Evolutionary conservation across 345 rosid species (phyloP).

Genomic region (Anastatica hierochuntica): DNA sequence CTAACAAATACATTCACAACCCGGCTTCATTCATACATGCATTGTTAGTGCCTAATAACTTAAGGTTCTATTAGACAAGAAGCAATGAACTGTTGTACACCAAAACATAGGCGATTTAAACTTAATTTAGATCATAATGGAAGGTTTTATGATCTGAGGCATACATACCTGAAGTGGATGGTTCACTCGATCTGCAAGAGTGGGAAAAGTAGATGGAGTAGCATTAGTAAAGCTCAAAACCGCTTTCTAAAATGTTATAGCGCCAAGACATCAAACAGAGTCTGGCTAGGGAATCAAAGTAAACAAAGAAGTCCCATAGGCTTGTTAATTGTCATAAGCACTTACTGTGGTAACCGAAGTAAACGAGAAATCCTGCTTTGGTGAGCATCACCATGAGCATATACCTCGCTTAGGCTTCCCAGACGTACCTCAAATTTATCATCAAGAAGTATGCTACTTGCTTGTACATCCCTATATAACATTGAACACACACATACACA

Average conservation of each 20-base stretch:
- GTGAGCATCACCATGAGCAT: slow-evolving; percentile 75
- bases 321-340: too few relatives aligned
- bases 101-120: neutral
- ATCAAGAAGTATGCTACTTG: slow-evolving; percentile 97
- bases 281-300: too few relatives aligned
- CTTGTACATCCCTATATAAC: slow-evolving; percentile 84
- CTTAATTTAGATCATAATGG: neutral
- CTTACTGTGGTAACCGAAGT: slow-evolving; percentile 92
- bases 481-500: slow-evolving; percentile 23
- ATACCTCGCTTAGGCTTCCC: slow-evolving; percentile 82
- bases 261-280: neutral
- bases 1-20: neutral
- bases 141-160: neutral
- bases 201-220: slow-evolving; percentile 15
- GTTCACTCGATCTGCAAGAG: slow-evolving; percentile 70
- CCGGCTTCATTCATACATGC: neutral
- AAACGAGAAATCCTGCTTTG: slow-evolving; percentile 82
- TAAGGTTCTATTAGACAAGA: neutral
- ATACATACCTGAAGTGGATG: slow-evolving; percentile 61
- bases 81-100: neutral
- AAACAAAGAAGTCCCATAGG: neutral
- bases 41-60: too few relatives aligned
- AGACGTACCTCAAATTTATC: slow-evolving; percentile 95
- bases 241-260: neutral
- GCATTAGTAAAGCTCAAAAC: slow-evolving; percentile 7